Percentiles rank a stretch among this genome's conserved stretches.
phyloP scores from a whole-genome alignment of 1,284 basidiomycete genomes.

The Ustilago crameri region DNA sequence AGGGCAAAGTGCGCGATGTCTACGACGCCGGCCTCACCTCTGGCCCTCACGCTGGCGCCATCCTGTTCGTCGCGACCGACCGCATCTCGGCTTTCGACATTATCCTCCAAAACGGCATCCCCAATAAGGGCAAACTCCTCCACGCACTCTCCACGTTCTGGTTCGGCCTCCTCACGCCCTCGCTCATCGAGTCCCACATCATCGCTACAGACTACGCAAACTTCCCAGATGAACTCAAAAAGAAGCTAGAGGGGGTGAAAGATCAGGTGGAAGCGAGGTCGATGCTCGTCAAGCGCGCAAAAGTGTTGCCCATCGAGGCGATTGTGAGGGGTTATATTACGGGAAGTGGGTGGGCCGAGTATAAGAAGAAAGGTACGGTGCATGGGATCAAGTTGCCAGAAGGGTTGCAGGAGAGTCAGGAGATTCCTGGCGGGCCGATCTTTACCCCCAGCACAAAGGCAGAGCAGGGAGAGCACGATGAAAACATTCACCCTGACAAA shows the following conservation, averaged over 20 bases:
- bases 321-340: slow-evolving; percentile 97
- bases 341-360: slow-evolving; percentile 96
- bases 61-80: slow-evolving; percentile 92
- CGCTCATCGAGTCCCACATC: slow-evolving; percentile 62
- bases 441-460: slow-evolving; percentile 99
- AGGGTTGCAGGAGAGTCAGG: slow-evolving; percentile 84
- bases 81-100: slow-evolving; percentile 97
- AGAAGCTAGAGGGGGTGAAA: slow-evolving; percentile 39
- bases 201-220: slow-evolving; percentile 54
- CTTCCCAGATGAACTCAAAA: slow-evolving; percentile 54
- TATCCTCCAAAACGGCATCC: slow-evolving; percentile 77
- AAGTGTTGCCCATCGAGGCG: slow-evolving; percentile 92
- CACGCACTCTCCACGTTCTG: slow-evolving; percentile 93
- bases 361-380: slow-evolving; percentile 86
- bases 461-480: slow-evolving; percentile 91
- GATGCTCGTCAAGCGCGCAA: slow-evolving; percentile 91
- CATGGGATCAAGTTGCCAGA: slow-evolving; percentile 83
- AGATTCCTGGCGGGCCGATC: slow-evolving; percentile 74
- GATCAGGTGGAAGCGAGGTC: slow-evolving; percentile 80
- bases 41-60: slow-evolving; percentile 51
- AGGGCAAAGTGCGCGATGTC: slow-evolving; percentile 67
- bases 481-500: slow-evolving; percentile 93
- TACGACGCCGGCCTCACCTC: slow-evolving; percentile 61
- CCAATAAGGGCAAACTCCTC: slow-evolving; percentile 89
- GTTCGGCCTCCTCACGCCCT: slow-evolving; percentile 78